These are phyloP conservation scores for Gillenia trifoliata DNA, from an alignment of 306 rosid genomes.

Conservation along the genomic window DNA sequence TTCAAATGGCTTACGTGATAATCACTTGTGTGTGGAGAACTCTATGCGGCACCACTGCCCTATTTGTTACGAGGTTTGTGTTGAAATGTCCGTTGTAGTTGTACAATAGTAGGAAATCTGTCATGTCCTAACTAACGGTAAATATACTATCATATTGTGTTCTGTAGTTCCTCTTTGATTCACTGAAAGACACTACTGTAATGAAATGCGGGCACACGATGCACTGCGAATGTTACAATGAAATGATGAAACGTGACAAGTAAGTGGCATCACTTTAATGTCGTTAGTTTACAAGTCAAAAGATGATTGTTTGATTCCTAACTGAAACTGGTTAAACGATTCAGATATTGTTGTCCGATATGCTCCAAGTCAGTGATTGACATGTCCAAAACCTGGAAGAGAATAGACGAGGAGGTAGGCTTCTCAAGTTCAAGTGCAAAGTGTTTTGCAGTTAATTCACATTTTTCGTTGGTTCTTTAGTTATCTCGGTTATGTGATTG, in stretches of 20 bases:
- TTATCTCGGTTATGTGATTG: not conserved
- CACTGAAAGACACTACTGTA: slow-evolving; percentile 66
- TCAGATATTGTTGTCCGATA: slow-evolving; percentile 85
- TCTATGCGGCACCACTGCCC: slow-evolving; percentile 98
- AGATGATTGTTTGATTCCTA: not conserved
- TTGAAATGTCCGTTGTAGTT: slow-evolving; percentile 7
- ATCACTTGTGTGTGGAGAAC: slow-evolving; percentile 89
- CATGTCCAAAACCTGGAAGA: slow-evolving; percentile 86
- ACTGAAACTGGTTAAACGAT: slow-evolving; percentile 22
- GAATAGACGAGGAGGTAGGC: slow-evolving; percentile 88
- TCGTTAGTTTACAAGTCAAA: not conserved
- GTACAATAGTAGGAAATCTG: not conserved
- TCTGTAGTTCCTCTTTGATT: slow-evolving; percentile 78
- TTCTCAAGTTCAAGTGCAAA: not conserved
- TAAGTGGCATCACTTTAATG: slow-evolving; percentile 26
- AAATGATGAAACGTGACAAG: slow-evolving; percentile 79
- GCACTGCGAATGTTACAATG: slow-evolving; percentile 71
- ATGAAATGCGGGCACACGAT: slow-evolving; percentile 99
- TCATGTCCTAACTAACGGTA: not conserved
- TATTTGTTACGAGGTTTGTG: slow-evolving; percentile 86
- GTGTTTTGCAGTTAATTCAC: not conserved
- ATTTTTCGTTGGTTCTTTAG: not conserved
- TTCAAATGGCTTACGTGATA: slow-evolving; percentile 56
- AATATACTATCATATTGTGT: not conserved
- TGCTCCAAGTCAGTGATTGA: slow-evolving; percentile 81